These are phyloP conservation scores for Fimicolochytrium jonesii DNA, from an alignment of 192 early-diverging fungal genomes.

Conservation along the genomic window DNA sequence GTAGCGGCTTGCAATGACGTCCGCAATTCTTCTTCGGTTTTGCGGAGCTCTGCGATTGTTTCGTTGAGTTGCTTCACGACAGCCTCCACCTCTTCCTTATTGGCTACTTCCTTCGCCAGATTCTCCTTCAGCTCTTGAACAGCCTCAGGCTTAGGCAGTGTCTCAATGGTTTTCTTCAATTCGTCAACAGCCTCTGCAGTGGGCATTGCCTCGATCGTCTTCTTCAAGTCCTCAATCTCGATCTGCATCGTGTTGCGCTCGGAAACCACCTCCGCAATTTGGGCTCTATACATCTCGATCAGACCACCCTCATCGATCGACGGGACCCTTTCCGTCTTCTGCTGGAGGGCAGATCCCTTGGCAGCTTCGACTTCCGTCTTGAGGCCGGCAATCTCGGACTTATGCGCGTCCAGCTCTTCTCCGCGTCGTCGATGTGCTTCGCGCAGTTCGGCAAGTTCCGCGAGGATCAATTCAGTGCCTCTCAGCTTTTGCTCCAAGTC, in stretches of 20 bases:
- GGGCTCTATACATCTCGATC: slow-evolving; percentile 9
- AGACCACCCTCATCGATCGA: not conserved
- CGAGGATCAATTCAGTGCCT: no score
- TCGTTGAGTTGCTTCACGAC: no score
- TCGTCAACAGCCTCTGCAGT: not conserved
- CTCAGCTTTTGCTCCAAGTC: no score
- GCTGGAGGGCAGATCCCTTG: not conserved
- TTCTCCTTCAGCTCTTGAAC: not conserved
- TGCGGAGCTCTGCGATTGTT: not conserved
- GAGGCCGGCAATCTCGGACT: not conserved
- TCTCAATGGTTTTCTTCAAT: not conserved
- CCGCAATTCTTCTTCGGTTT: not conserved
- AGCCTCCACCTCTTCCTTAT: not conserved
- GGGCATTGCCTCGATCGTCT: not conserved
- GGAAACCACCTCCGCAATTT: slow-evolving; percentile 13
- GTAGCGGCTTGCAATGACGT: not conserved
- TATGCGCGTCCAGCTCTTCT: not conserved
- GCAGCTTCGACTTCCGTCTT: not conserved
- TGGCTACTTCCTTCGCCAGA: not conserved
- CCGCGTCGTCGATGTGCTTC: not conserved
- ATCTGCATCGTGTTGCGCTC: slow-evolving; percentile 11
- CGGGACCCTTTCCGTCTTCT: not conserved
- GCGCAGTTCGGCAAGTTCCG: not conserved
- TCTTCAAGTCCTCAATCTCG: not conserved
- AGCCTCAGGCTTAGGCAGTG: not conserved